These are phyloP conservation scores for Dicorynia guianensis DNA, from an alignment of 306 rosid genomes.

Conservation along the genomic window DNA sequence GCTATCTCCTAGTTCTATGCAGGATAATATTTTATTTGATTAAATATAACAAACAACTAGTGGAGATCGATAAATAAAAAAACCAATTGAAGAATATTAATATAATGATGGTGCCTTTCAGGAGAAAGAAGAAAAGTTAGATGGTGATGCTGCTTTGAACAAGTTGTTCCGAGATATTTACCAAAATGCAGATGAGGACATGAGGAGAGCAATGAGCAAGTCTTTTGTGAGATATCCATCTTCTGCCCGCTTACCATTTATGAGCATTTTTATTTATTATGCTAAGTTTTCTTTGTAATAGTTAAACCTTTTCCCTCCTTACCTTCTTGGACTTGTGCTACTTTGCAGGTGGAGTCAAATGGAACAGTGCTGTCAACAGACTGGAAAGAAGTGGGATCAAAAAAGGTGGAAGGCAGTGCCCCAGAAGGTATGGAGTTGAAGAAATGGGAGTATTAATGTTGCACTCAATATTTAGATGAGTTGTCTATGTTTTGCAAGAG, in stretches of 20 bases:
- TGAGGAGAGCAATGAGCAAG: constrained; percentile 72
- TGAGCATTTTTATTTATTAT: constrained; percentile 12
- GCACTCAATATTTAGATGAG: neutral
- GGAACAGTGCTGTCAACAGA: constrained; percentile 96
- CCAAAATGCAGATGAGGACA: constrained; percentile 90
- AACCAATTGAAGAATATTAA: constrained; percentile 28
- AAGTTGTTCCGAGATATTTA: constrained; percentile 84
- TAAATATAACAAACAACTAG: neutral
- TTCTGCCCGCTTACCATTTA: constrained; percentile 20
- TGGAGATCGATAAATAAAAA: constrained; percentile 7
- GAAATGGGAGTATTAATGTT: constrained; percentile 77
- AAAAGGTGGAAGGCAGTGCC: constrained; percentile 95
- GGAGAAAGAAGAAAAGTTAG: constrained; percentile 94
- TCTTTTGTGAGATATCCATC: constrained; percentile 77
- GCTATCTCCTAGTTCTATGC: neutral
- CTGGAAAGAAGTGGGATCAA: constrained; percentile 96
- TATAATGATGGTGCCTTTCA: constrained; percentile 40
- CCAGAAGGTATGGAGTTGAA: constrained; percentile 97
- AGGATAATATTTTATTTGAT: neutral
- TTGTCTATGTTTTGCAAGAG: constrained; percentile 1
- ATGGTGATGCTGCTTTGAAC: constrained; percentile 78
- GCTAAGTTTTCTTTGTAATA: neutral
- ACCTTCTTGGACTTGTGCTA: neutral
- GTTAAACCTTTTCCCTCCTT: neutral
- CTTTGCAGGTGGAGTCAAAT: constrained; percentile 75